These are phyloP conservation scores for Ceratorhiza oryzae-sativae DNA, from an alignment of 1,284 basidiomycete species.

Conservation along the genomic window DNA sequence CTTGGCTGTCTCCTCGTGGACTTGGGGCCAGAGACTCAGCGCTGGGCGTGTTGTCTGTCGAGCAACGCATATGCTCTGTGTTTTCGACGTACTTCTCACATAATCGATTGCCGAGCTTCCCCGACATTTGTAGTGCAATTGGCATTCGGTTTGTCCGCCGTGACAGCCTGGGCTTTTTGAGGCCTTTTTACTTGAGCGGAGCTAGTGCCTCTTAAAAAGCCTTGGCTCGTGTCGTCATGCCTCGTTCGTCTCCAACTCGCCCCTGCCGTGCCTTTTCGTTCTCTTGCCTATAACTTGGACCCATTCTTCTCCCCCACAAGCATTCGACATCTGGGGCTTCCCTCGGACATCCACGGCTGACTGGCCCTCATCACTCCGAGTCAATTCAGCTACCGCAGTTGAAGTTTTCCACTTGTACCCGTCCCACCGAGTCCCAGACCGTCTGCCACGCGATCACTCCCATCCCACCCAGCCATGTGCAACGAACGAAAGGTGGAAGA, in stretches of 20 bases:
- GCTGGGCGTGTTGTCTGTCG: not conserved
- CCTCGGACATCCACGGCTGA: not conserved
- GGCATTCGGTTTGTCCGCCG: not conserved
- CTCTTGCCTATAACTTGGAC: not conserved
- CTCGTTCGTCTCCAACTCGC: not conserved
- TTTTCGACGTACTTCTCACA: not conserved
- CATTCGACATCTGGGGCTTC: not conserved
- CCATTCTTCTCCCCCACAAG: not conserved
- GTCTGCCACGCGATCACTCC: not conserved
- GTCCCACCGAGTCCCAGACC: not conserved
- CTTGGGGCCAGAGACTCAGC: not conserved
- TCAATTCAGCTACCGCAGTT: conserved; percentile 26
- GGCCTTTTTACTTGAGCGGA: too few species aligned
- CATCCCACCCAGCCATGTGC: conserved; percentile 4
- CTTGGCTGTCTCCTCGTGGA: not conserved
- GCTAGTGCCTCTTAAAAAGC: not conserved
- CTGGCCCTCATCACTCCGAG: not conserved
- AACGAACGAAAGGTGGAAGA: conserved; percentile 26
- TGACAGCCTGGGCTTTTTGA: not conserved
- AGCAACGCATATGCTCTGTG: not conserved
- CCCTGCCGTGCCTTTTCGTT: not conserved
- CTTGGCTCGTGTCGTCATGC: conserved; percentile 33
- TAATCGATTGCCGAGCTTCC: conserved; percentile 28
- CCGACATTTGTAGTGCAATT: conserved; percentile 33
- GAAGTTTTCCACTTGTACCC: conserved; percentile 28